Evolutionary conservation across 768 basidiomycete species (phyloP).

Genomic region (Crassisporium funariophilum): DNA sequence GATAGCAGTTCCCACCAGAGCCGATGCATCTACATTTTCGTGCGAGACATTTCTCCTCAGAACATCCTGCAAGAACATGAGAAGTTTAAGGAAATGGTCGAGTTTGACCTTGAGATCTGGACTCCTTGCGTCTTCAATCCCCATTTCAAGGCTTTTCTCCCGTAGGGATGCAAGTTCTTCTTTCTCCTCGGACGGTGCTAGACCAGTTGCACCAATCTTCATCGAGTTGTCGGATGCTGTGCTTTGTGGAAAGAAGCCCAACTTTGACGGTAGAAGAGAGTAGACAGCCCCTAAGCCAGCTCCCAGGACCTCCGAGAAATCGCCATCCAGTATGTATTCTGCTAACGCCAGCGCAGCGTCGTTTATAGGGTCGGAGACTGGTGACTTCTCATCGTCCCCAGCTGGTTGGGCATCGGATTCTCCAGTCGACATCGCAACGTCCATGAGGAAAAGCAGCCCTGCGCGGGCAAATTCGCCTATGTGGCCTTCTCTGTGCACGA

Average conservation of each 20-base stretch:
- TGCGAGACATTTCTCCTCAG: constrained; percentile 63
- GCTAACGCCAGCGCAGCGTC: constrained; percentile 88
- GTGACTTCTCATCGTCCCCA: constrained; percentile 36
- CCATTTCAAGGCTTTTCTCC: constrained; percentile 57
- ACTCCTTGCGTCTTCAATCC: constrained; percentile 76
- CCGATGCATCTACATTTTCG: constrained; percentile 56
- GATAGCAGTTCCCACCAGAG: constrained; percentile 77
- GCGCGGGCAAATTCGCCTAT: constrained; percentile 94
- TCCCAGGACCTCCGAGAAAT: constrained; percentile 96
- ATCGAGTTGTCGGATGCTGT: constrained; percentile 54
- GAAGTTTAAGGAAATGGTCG: constrained; percentile 86
- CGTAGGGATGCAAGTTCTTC: constrained; percentile 49
- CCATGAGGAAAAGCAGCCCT: constrained; percentile 92
- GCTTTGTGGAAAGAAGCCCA: constrained; percentile 61
- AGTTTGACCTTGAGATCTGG: constrained; percentile 78
- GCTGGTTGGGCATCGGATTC: constrained; percentile 46
- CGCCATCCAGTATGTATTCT: constrained; percentile 94
- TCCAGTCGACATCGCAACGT: constrained; percentile 89
- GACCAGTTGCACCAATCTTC: constrained; percentile 67
- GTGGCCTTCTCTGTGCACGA: constrained; percentile 90
- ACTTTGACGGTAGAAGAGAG: constrained; percentile 85
- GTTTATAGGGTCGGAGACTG: constrained; percentile 64
- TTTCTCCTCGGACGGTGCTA: constrained; percentile 57
- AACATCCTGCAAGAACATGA: constrained; percentile 92
- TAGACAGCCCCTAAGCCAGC: constrained; percentile 94